Evolutionary conservation across 805 yeast genomes (phyloP), one percentile per base, ranked within the genome.

Genomic region (Wickerhamiella occidentalis): DNA sequence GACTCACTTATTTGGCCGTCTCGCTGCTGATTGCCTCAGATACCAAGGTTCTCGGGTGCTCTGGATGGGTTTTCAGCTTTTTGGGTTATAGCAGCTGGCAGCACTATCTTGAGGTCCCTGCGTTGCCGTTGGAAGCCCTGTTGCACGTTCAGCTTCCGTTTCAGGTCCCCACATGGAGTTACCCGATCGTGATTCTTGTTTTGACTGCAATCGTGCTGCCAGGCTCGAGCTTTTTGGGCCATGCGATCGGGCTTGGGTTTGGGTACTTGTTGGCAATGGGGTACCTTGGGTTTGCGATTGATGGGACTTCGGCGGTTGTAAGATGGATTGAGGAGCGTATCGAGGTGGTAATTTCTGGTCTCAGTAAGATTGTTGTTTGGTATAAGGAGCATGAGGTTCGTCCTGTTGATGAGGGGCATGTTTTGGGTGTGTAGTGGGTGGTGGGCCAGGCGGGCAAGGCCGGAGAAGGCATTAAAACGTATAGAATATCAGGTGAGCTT

Each of bases 21-120:
- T 40, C 50, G 22, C 19, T 26, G 28, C 15, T 52, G 25, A 15
- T 17, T 13, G 36, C 30, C 9, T 19, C 50, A 17, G 42, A 41
- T 19, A 30, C 42, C n/a, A 19, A n/a, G 18, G 13, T 43, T 17
- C 49, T 51, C 18, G 51, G 45, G 17, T 94, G 94, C 1, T 73
- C 86, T 47, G 94, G 81, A 1, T 76, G 88, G 76, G 75, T 76
- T 28, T 85, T 85, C 60, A 73, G 86, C 47, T 74, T 85, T 56
- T 58, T 77, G 51, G 76, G 79, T 3, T 82, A 72, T 64, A 75
- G 68, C 54, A 77, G 84, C n/a, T 75, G 72, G 55, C 63, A 65
- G 46, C 75, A 73, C 55, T 65, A 71, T 40, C 51, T 58, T 15
- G 54, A 61, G 22, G 52, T 46, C 17, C 66, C 66, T 5, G 41